These are phyloP conservation scores for Grosmannia huntii DNA, from an alignment of 2,329 filamentous ascomycete genomes.

Conservation along the genomic window DNA sequence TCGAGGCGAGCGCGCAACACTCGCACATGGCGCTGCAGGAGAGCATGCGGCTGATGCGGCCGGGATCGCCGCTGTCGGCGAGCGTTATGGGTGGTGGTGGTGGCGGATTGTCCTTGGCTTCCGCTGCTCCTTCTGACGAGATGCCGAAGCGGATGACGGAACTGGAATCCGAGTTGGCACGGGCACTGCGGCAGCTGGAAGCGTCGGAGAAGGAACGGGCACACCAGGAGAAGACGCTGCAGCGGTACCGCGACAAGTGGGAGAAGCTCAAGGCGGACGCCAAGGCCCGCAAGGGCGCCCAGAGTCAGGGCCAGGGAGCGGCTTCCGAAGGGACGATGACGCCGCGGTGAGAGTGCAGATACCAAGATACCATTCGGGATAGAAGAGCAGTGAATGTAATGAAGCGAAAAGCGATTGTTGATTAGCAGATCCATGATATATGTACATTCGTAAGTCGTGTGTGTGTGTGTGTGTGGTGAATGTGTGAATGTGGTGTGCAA, in stretches of 20 bases:
- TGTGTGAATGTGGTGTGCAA: too few species aligned
- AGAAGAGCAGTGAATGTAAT: too few species aligned
- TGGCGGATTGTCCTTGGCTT: not conserved
- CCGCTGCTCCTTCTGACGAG: constrained; percentile 29
- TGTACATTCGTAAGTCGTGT: too few species aligned
- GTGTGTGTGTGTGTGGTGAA: too few species aligned
- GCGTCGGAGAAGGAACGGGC: constrained; percentile 50
- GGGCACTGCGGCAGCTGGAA: constrained; percentile 47
- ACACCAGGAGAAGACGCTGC: constrained; percentile 41
- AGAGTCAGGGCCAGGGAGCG: constrained; percentile 14
- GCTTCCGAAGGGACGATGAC: not conserved
- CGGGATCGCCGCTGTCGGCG: constrained; percentile 29
- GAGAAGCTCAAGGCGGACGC: constrained; percentile 48
- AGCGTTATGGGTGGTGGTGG: not conserved
- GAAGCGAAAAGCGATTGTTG: too few species aligned
- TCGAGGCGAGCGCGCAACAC: constrained; percentile 83
- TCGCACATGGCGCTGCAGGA: constrained; percentile 78
- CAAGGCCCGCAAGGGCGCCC: constrained; percentile 39
- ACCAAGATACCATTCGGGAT: not conserved
- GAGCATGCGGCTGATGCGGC: constrained; percentile 54
- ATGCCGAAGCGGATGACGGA: constrained; percentile 41
- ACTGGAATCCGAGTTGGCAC: constrained; percentile 52
- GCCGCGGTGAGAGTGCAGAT: not conserved
- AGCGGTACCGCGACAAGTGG: constrained; percentile 49
- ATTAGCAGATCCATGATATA: too few species aligned